Conservation (phyloP, 2,329 filamentous ascomycete species). For the Emmonsiellopsis sp. region DNA sequence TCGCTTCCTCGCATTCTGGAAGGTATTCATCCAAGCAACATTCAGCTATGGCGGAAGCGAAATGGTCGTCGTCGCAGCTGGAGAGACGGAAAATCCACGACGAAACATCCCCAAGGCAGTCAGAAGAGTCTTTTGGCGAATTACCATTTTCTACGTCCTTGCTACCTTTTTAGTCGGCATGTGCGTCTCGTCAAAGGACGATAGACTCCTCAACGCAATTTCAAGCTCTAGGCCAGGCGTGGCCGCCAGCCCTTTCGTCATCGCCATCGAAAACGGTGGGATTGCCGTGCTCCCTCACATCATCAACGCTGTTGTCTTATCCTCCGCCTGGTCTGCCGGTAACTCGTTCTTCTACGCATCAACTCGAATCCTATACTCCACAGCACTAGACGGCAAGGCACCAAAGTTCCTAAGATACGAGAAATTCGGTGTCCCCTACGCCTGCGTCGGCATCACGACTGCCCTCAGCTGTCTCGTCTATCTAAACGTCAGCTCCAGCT, state of each 20-base stretch:
- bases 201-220: constrained; percentile 23
- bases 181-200: constrained; percentile 30
- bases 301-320: constrained; percentile 34
- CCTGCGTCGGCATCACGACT: constrained; percentile 8
- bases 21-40: constrained; percentile 37
- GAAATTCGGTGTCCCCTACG: constrained; percentile 11
- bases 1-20: constrained; percentile 47
- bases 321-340: constrained; percentile 34
- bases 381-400: constrained; percentile 31
- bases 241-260: constrained; percentile 45
- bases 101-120: constrained; percentile 34
- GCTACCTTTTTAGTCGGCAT: constrained; percentile 28
- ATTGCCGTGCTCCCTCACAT: constrained; percentile 31
- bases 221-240: constrained; percentile 24
- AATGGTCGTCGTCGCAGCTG: constrained; percentile 41
- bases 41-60: constrained; percentile 46
- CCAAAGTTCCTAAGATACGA: constrained; percentile 21
- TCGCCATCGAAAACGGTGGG: constrained; percentile 39
- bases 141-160: constrained; percentile 31
- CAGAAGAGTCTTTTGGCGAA: constrained; percentile 37
- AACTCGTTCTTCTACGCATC: constrained; percentile 32
- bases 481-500: constrained; percentile 8
- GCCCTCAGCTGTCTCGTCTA: constrained; percentile 9
- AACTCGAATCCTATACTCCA: constrained; percentile 29
- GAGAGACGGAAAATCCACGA: constrained; percentile 39